Conservation (phyloP, 2,329 filamentous ascomycete species). For the Pseudogymnoascus sp. region DNA sequence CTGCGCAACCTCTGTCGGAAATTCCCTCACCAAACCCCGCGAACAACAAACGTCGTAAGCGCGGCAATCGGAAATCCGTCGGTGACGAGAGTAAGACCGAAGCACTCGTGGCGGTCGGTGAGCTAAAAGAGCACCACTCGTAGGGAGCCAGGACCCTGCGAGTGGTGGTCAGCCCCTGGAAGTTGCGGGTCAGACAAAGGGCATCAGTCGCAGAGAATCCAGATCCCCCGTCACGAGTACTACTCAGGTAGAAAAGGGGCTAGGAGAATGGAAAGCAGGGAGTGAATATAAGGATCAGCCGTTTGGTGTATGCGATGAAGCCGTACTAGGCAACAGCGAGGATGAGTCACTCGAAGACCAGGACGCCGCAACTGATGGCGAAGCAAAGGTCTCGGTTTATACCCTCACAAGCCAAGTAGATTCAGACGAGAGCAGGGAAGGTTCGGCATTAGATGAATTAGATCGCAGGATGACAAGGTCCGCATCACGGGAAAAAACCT, state of each 20-base stretch:
- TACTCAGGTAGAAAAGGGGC: background rate
- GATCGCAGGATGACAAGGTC: background rate
- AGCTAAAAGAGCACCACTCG: constrained; percentile 30
- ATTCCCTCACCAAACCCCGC: background rate
- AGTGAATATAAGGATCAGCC: background rate
- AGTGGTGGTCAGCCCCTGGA: constrained; percentile 29
- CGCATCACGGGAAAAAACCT: background rate
- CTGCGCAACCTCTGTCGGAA: background rate
- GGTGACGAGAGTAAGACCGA: background rate
- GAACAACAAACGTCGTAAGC: background rate
- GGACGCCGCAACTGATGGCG: background rate
- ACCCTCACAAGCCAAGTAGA: background rate
- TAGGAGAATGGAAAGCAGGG: background rate
- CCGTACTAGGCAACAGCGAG: background rate
- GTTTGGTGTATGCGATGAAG: background rate
- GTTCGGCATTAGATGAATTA: background rate
- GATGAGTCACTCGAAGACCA: background rate
- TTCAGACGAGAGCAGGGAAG: background rate
- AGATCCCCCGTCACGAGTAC: background rate
- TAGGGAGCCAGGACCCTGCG: constrained; percentile 30
- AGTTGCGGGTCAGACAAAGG: background rate
- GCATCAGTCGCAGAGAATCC: constrained; percentile 7
- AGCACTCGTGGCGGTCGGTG: background rate
- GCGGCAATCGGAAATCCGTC: background rate
- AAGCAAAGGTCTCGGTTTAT: background rate